These are phyloP conservation scores for Psilocybe cubensis DNA, from an alignment of 768 basidiomycete species.

Conservation along the genomic window DNA sequence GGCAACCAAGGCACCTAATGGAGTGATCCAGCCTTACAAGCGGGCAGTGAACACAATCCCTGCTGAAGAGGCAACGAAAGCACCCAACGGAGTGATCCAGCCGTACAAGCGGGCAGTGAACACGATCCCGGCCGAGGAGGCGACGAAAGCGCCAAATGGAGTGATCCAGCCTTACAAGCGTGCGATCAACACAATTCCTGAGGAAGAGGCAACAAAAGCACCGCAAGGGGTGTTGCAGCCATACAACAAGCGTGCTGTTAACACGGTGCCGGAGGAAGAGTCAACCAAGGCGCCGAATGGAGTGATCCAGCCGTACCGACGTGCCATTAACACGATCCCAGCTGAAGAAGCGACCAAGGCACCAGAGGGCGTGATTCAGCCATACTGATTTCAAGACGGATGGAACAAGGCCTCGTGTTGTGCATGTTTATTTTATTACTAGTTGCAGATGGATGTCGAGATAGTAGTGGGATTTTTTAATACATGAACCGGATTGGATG, in stretches of 20 bases:
- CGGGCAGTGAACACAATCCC: conserved; percentile 26
- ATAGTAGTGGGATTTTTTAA: conserved; percentile 22
- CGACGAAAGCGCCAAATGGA: conserved; percentile 24
- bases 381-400: conserved; percentile 10
- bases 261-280: conserved; percentile 33
- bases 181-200: conserved; percentile 8
- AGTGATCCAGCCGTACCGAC: conserved; percentile 23
- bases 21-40: conserved; percentile 22
- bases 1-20: conserved; percentile 25
- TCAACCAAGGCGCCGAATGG: conserved; percentile 39
- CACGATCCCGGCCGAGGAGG: conserved; percentile 14
- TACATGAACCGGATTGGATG: conserved; percentile 17
- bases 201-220: conserved; percentile 5
- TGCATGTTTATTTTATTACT: conserved; percentile 11
- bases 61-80: conserved; percentile 24
- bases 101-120: conserved; percentile 17
- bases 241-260: conserved; percentile 6
- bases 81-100: conserved; percentile 27
- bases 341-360: conserved; percentile 25
- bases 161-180: conserved; percentile 13
- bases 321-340: conserved; percentile 21
- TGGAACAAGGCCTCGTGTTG: conserved; percentile 9
- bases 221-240: conserved; percentile 1
- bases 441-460: conserved; percentile 17
- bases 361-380: conserved; percentile 19